Conservation (phyloP, 257 asterid genomes). For the Gynochthodes officinalis region DNA sequence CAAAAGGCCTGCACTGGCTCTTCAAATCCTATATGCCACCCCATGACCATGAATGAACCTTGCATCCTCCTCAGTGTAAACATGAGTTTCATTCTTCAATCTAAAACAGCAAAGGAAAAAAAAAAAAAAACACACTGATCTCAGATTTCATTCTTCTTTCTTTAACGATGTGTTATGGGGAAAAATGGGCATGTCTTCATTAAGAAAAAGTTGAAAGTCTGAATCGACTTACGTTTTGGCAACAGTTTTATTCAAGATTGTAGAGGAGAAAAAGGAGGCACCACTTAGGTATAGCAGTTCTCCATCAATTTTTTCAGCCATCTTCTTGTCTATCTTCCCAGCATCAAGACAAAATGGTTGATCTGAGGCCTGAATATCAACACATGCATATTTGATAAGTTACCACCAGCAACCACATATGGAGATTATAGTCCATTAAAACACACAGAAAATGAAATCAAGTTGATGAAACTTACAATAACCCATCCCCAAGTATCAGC, state of each 20-base stretch:
- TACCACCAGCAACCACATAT: not conserved
- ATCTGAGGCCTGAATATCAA: constrained; percentile 71
- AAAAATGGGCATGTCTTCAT: too few species aligned
- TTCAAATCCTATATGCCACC: constrained; percentile 57
- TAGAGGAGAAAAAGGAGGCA: constrained; percentile 79
- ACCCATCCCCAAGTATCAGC: constrained; percentile 99
- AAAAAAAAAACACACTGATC: too few species aligned
- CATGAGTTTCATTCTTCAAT: constrained; percentile 84
- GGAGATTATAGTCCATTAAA: not conserved
- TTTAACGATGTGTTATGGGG: not conserved
- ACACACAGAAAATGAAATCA: too few species aligned
- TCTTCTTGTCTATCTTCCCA: constrained; percentile 74
- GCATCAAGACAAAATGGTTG: constrained; percentile 77
- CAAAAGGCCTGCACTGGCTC: not conserved
- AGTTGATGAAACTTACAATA: constrained; percentile 45
- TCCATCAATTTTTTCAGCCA: constrained; percentile 82
- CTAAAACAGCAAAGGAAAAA: constrained; percentile 38
- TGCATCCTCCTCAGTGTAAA: constrained; percentile 89
- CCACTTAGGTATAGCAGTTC: constrained; percentile 83
- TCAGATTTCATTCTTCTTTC: not conserved
- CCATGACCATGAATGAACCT: constrained; percentile 97
- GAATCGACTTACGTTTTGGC: constrained; percentile 76
- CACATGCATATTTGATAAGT: not conserved
- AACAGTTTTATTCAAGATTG: constrained; percentile 82
- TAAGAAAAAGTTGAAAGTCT: too few species aligned